Conservation (phyloP, 2,329 filamentous ascomycete genomes). For the Elsinoe perseae region DNA sequence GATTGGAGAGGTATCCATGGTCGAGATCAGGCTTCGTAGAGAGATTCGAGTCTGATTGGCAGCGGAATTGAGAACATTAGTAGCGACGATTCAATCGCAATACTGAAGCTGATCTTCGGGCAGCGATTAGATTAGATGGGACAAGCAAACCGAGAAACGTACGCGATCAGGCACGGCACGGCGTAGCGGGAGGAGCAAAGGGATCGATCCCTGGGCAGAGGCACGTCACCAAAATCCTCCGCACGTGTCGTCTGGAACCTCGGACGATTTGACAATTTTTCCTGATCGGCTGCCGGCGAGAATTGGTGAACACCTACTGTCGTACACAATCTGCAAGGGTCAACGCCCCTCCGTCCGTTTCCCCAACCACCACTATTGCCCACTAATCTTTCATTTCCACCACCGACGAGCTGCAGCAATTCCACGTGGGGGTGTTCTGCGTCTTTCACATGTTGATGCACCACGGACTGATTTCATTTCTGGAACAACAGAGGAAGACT, state of each 20-base stretch:
- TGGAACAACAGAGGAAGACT: neutral
- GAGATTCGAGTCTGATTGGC: neutral
- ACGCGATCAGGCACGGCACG: neutral
- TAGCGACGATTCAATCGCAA: neutral
- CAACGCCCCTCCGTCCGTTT: neutral
- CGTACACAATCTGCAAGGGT: neutral
- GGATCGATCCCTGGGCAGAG: neutral
- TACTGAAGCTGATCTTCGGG: neutral
- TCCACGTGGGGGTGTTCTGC: constrained; percentile 1
- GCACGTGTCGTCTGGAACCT: neutral
- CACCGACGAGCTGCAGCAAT: constrained; percentile 3
- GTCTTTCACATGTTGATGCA: constrained; percentile 3
- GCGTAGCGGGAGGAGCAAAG: neutral
- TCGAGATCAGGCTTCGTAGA: neutral
- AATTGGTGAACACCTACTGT: neutral
- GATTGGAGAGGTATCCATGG: constrained; percentile 32
- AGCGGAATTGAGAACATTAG: too few species aligned
- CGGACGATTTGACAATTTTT: constrained; percentile 1
- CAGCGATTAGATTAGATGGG: neutral
- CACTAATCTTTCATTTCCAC: neutral
- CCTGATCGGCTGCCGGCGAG: neutral
- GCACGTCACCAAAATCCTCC: constrained; percentile 2
- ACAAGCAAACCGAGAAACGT: neutral
- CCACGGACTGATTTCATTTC: neutral
- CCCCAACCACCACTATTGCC: neutral